A percentile compares a stretch with the other conserved stretches of the same genome.
These are phyloP conservation scores for Xylaria cubensis DNA, from an alignment of 495 filamentous ascomycete species.

Conservation along the genomic window DNA sequence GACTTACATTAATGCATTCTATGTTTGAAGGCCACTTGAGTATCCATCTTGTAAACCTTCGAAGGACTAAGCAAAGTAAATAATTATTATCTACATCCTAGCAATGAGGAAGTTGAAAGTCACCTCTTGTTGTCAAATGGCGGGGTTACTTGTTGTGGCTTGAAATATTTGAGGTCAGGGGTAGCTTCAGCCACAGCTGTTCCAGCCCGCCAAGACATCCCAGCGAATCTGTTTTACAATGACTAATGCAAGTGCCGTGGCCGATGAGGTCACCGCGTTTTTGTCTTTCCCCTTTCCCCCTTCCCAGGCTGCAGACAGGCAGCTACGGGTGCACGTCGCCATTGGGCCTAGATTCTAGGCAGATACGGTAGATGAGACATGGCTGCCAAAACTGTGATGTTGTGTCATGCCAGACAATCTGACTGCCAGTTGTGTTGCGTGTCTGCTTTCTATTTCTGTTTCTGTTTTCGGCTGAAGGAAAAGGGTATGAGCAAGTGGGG, in stretches of 20 bases:
- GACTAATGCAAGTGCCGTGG: constrained; percentile 13
- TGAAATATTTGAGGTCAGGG: not conserved
- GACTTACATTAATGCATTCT: not conserved
- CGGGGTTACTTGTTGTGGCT: not conserved
- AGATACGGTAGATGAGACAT: not conserved
- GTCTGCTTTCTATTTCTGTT: constrained; percentile 1
- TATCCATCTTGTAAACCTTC: too few species aligned
- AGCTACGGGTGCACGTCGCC: not conserved
- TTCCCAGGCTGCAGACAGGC: constrained; percentile 8
- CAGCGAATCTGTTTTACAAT: constrained; percentile 4
- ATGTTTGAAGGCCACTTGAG: not conserved
- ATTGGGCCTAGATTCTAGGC: not conserved
- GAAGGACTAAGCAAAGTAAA: too few species aligned
- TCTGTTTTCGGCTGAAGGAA: constrained; percentile 22
- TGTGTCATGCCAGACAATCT: not conserved
- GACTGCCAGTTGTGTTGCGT: not conserved
- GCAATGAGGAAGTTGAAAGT: not conserved
- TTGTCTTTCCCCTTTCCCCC: not conserved
- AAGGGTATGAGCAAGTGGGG: constrained; percentile 18
- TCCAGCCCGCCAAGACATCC: constrained; percentile 4
- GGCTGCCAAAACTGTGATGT: not conserved
- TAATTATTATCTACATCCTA: not conserved
- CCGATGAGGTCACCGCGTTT: constrained; percentile 21
- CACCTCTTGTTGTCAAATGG: not conserved
- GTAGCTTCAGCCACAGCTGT: constrained; percentile 17